Conservation (phyloP, 1,139 yeast species). For the Pichia inconspicua region DNA sequence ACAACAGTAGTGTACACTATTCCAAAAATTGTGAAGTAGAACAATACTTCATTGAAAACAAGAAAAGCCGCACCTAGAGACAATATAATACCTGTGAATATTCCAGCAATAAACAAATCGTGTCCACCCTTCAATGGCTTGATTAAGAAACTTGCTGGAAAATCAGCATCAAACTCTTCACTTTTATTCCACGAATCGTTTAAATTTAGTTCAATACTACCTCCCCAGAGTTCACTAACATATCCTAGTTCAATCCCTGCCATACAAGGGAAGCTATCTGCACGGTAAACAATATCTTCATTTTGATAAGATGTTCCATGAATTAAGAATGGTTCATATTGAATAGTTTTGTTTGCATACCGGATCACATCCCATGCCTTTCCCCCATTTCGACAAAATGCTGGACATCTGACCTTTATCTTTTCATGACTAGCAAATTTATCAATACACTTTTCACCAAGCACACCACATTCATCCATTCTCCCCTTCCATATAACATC, state of each 20-base stretch:
- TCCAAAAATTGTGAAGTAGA: conserved; percentile 74
- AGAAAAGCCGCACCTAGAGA: background rate
- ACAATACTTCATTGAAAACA: background rate
- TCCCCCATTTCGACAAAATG: conserved; percentile 72
- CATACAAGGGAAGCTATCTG: conserved; percentile 85
- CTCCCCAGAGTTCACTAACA: conserved; percentile 68
- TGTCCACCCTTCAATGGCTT: conserved; percentile 30
- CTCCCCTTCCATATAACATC: conserved; percentile 62
- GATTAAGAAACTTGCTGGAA: conserved; percentile 67
- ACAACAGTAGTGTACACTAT: conserved; percentile 40
- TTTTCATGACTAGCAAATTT: conserved; percentile 36
- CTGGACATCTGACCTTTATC: conserved; percentile 72
- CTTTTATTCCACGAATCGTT: conserved; percentile 29
- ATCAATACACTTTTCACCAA: conserved; percentile 47
- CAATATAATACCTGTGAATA: background rate
- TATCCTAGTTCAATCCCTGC: conserved; percentile 85
- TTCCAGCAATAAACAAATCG: conserved; percentile 1
- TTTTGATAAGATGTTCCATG: conserved; percentile 53
- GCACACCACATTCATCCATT: conserved; percentile 67
- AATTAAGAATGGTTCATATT: conserved; percentile 64
- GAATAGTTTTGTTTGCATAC: conserved; percentile 60
- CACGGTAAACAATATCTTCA: conserved; percentile 47
- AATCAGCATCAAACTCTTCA: conserved; percentile 50
- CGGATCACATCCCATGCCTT: conserved; percentile 73
- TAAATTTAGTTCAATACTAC: conserved; percentile 64